Percentiles rank a stretch among this genome's conserved stretches.
These are phyloP conservation scores for Colletotrichum viniferum DNA, from an alignment of 2,329 filamentous ascomycete genomes.

Conservation along the genomic window DNA sequence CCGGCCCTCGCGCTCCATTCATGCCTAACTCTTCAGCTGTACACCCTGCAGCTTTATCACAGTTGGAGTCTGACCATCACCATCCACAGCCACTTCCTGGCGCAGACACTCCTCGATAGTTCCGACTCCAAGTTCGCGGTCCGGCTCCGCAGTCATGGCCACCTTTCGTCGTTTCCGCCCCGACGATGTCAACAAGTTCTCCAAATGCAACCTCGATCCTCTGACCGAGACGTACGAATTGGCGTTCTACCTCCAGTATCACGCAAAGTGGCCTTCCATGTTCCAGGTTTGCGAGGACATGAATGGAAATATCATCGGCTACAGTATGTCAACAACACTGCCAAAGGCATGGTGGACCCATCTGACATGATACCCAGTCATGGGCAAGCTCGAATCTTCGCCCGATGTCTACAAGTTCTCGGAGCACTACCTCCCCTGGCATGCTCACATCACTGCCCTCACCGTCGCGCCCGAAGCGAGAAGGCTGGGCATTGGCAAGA, in stretches of 20 bases:
- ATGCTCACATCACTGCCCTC: constrained; percentile 95
- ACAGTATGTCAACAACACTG: constrained; percentile 66
- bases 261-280: constrained; percentile 92
- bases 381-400: constrained; percentile 94
- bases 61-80: neutral
- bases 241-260: constrained; percentile 93
- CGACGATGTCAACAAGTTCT: constrained; percentile 85
- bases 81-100: neutral
- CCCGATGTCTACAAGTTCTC: constrained; percentile 76
- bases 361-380: constrained; percentile 65
- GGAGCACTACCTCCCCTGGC: constrained; percentile 96
- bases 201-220: constrained; percentile 93
- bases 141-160: constrained; percentile 60
- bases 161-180: constrained; percentile 86
- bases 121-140: neutral
- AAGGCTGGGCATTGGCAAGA: constrained; percentile 84
- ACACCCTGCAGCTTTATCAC: neutral
- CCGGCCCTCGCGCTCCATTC: neutral
- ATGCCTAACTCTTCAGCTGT: neutral
- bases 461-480: constrained; percentile 89
- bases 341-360: constrained; percentile 12
- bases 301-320: constrained; percentile 88
- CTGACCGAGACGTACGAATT: constrained; percentile 98
- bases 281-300: constrained; percentile 91
- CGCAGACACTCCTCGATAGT: neutral